Evolutionary conservation across 257 asterid genomes (phyloP).

Genomic region (Nemophila menziesii): DNA sequence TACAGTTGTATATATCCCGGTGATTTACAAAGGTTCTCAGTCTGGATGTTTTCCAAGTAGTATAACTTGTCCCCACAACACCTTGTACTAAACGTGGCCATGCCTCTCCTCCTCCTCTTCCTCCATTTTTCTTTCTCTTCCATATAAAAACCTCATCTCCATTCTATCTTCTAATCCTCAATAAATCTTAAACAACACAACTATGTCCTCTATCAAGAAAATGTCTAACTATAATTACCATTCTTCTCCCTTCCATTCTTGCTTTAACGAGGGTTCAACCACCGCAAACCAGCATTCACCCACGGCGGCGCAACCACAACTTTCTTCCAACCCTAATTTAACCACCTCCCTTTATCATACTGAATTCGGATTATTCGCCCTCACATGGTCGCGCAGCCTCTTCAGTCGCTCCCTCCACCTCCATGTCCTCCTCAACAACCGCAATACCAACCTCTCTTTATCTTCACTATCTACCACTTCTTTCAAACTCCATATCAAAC

Average conservation of each 20-base stretch:
- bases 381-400: conserved; percentile 44
- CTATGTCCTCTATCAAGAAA: conserved; percentile 1
- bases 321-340: conserved; percentile 27
- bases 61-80: not conserved
- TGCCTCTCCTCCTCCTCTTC: conserved; percentile 1
- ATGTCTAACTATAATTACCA: conserved; percentile 23
- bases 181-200: not conserved
- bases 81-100: not conserved
- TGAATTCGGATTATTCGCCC: conserved; percentile 32
- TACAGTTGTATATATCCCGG: not conserved
- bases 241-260: conserved; percentile 25
- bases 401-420: conserved; percentile 42
- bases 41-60: not conserved
- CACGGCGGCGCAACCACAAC: conserved; percentile 10
- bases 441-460: not conserved
- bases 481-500: conserved; percentile 36
- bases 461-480: conserved; percentile 12
- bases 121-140: not conserved
- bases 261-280: conserved; percentile 23
- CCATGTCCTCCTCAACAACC: conserved; percentile 25
- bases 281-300: conserved; percentile 1
- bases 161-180: conserved; percentile 6
- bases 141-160: conserved; percentile 10
- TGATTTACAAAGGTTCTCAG: not conserved
- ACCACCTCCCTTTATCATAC: conserved; percentile 43